Conservation (phyloP, 768 basidiomycete genomes). For the Mycena sanguinolenta region DNA sequence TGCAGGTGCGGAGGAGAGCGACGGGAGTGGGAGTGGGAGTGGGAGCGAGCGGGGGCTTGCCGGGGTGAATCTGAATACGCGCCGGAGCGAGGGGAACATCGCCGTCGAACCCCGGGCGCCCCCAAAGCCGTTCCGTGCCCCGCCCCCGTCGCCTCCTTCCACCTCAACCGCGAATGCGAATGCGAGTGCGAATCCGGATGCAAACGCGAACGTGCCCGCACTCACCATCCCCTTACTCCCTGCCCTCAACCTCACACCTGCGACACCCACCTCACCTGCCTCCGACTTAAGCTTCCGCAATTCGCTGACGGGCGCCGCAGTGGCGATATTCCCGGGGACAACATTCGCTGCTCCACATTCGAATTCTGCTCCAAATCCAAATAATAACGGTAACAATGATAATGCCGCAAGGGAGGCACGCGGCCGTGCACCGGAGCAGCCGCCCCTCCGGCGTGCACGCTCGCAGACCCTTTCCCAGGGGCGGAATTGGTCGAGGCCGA, state of each 20-base stretch:
- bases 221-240: background rate
- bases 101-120: constrained; percentile 1
- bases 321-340: no score
- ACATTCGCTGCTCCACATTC: no score
- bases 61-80: background rate
- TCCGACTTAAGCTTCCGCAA: background rate
- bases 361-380: no score
- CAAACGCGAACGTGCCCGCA: background rate
- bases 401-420: no score
- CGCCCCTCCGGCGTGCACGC: constrained; percentile 32
- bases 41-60: constrained; percentile 12
- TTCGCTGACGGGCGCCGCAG: no score
- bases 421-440: background rate
- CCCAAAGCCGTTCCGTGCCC: constrained; percentile 28
- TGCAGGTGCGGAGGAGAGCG: constrained; percentile 36
- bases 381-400: no score
- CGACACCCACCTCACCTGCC: constrained; percentile 7
- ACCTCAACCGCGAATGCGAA: constrained; percentile 2
- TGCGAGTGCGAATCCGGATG: background rate
- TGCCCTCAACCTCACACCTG: constrained; percentile 6
- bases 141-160: constrained; percentile 12
- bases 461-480: constrained; percentile 19
- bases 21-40: constrained; percentile 43
- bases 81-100: background rate
- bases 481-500: constrained; percentile 28